These are phyloP conservation scores for Quercus ilex DNA, from an alignment of 306 rosid genomes.

Conservation along the genomic window DNA sequence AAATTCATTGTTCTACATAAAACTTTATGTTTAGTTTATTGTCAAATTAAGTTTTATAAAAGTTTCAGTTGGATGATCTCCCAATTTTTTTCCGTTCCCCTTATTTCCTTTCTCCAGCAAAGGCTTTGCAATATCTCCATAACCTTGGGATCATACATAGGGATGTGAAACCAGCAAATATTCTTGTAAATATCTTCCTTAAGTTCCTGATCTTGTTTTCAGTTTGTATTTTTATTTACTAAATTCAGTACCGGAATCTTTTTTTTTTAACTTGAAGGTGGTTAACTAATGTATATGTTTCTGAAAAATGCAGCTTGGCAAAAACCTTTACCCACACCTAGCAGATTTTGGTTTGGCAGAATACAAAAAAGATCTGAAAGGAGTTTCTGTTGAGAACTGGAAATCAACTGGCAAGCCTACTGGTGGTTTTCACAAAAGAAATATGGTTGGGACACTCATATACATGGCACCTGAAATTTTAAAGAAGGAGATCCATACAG, in stretches of 20 bases:
- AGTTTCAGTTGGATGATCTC: neutral
- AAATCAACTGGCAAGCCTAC: slow-evolving; percentile 91
- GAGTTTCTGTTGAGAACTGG: slow-evolving; percentile 72
- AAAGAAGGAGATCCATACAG: slow-evolving; percentile 75
- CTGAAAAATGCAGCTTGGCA: slow-evolving; percentile 66
- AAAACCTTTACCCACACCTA: slow-evolving; percentile 62
- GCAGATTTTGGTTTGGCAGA: slow-evolving; percentile 96
- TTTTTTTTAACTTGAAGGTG: slow-evolving; percentile 1
- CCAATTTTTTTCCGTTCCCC: slow-evolving; percentile 17
- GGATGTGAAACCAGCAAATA: slow-evolving; percentile 96
- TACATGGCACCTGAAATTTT: slow-evolving; percentile 98
- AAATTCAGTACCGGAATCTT: neutral
- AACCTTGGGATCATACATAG: slow-evolving; percentile 87
- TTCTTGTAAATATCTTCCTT: slow-evolving; percentile 64
- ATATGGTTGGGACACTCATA: slow-evolving; percentile 88
- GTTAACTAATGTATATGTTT: slow-evolving; percentile 12
- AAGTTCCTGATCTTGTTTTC: slow-evolving; percentile 17
- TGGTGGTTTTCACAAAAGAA: slow-evolving; percentile 93
- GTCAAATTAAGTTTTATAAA: neutral
- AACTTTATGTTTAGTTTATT: neutral
- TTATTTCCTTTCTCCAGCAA: slow-evolving; percentile 59
- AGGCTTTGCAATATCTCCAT: slow-evolving; percentile 84
- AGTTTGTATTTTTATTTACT: neutral
- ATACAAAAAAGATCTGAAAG: slow-evolving; percentile 56
- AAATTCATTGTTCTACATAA: neutral